Evolutionary conservation across 805 yeast genomes (phyloP), one percentile per base, ranked within the genome.

Genomic region (Lipomyces spencermartinsiae): DNA sequence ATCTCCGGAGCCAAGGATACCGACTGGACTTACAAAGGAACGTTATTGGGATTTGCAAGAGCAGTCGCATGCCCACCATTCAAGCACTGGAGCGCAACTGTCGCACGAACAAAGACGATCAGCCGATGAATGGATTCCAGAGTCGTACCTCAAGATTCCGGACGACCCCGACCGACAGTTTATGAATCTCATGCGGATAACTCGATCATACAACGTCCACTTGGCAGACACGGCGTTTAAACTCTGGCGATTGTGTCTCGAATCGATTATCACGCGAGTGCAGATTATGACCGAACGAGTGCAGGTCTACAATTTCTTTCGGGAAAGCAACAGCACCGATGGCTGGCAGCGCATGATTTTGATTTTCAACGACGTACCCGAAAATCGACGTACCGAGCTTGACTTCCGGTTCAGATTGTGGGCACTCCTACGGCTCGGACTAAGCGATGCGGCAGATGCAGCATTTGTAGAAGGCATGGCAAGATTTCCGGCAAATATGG

Each of bases 331-430:
- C 22, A 43, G 31, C 22, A n/a, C 31, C n/a, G 62, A 46, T 33
- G 67, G 70, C 19, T 69, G 71, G 73, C 66, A 66, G 22, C 70
- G 62, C 19, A 63, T 71, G 8, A 49, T 69, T 19, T 55, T 46
- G n/a, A 61, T 71, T 55, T 69, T 66, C 46, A 55, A 59, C 22
- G 66, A 69, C 46, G 53, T 67, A 9, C 66, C 66, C 16, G 59
- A 29, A 16, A 39, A 22, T 12, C 54, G 39, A 33, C 59, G 53
- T 7, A 56, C 70, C 19, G 70, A 67, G 63, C 55, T 62, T 51
- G 73, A 71, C 34, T 65, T 58, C 53, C 58, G 69, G 35, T 69
- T 55, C 60, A 22, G 63, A 8, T 53, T 71, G 19, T 68, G 71
- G 70, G 72, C 73, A 10, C 33, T 62, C 16, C 9, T 70, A 19